These are phyloP conservation scores for Staphylotrichum tortipilum DNA, from an alignment of 495 filamentous ascomycete species.

Conservation along the genomic window DNA sequence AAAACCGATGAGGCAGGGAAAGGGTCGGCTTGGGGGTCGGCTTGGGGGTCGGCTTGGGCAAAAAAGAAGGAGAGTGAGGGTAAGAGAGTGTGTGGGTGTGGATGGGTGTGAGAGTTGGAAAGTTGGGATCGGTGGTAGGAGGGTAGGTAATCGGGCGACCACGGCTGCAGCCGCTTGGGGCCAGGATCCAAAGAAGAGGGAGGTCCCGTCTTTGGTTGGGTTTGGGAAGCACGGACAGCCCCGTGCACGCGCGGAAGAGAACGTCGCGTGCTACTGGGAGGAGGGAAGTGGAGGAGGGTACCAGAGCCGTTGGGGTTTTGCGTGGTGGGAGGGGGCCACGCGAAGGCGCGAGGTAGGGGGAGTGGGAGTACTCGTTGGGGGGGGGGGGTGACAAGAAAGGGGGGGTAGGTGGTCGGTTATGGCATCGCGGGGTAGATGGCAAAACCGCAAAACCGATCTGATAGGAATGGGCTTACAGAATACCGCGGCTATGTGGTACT, in stretches of 20 bases:
- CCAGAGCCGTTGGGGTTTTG: background rate
- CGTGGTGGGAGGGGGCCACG: background rate
- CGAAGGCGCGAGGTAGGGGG: background rate
- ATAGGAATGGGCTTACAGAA: conserved; percentile 3
- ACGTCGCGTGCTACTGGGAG: background rate
- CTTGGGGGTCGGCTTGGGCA: too few relatives aligned
- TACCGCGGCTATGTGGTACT: background rate
- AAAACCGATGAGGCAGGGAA: background rate
- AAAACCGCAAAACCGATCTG: background rate
- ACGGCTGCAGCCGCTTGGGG: conserved; percentile 6
- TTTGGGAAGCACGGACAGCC: conserved; percentile 5
- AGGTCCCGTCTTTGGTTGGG: background rate
- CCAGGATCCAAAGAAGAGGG: background rate
- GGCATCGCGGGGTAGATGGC: conserved; percentile 4
- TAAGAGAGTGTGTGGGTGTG: too few relatives aligned
- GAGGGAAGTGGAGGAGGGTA: background rate
- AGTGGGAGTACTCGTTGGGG: background rate
- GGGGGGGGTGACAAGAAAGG: background rate
- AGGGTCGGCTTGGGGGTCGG: too few relatives aligned
- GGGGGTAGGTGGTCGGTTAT: too few relatives aligned
- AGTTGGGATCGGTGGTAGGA: too few relatives aligned
- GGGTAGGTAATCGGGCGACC: background rate
- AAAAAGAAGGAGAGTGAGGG: background rate
- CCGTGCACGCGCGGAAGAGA: background rate
- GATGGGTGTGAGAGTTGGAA: too few relatives aligned